Evolutionary conservation across 345 rosid genomes (phyloP), one percentile per base, ranked within the genome.

Genomic region (Mangifera indica): DNA sequence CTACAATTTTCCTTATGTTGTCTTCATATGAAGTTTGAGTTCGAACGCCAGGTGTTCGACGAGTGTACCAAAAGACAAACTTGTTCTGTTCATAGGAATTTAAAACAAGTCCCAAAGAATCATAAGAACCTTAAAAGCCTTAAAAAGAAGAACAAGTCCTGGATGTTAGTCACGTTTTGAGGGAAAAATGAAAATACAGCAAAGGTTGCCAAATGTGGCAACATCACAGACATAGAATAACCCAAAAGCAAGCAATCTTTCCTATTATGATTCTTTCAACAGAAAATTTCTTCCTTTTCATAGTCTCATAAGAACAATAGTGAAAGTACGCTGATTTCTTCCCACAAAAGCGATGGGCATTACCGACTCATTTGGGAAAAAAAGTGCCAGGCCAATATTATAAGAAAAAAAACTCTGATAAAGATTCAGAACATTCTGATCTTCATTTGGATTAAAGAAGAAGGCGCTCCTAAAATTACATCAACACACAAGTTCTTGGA

Each of bases 11-110:
- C 91, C 87, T 96, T 72, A 93, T 85, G 76, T 96, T 96, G 80
- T 96, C 97, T 81, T 91, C 99, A 7, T 96, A 96, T 8, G 99
- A 87, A 29, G 98, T 84, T 72, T 91, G 97, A 63, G 79, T 85
- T 79, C 96, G 83, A 65, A 88, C 91, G 51, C 99, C 98, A 21
- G 96, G 97, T 22, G 94, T 87, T 56, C 97, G 92, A 60, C 97
- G 97, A 21, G 96, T 93, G 84, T 89, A 93, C 99, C 99, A 96
- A 78, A 93, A 86, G n/a, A 85, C 87, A 83, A 81, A 93, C 84
- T 91, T 96, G 87, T 85, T 79, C 99, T 93, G 79, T 68, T 52
- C 55, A 84, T 8, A 73, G n/a, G 49, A 76, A 74, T 25, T 29
- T 49, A 32, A 62, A 67, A 67, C 40, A 70, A 69, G 61, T 46